Base-by-base conservation (phyloP, 2,329 filamentous ascomycete genomes). In the Cordyceps javanica region DNA sequence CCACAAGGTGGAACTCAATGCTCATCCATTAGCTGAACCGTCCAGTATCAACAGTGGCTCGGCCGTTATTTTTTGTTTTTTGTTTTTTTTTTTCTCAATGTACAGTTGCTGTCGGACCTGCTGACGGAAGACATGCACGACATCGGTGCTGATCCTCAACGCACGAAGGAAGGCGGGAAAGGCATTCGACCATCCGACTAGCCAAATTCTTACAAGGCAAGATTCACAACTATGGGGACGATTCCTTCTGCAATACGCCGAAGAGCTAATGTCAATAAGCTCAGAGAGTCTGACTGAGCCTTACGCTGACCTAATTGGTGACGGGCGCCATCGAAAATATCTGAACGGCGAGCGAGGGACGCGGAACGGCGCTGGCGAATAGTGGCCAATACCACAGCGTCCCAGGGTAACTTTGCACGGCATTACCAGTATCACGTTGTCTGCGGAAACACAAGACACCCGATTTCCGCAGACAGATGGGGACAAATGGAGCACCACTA, bases 51-150 rank as follows among this genome's bases (percentile, higher is more conserved):
- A 11, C 44, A 16, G n/a, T 39, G 21, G 42, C 21, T 39, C 9
- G 11, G 34, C 13, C 39, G 21, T 7, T 23, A 11, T n/a, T n/a
- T 32, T n/a, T n/a, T n/a, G n/a, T n/a, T n/a, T n/a, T n/a, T n/a
- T n/a, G n/a, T n/a, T n/a, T n/a, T n/a, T n/a, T n/a, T n/a, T n/a
- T n/a, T n/a, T n/a, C n/a, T 41, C 51, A 13, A 39, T 14, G 13
- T 23, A 19, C 10, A 36, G 34, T 23, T 56, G 34, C 21, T n/a
- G 53, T 49, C 53, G 49, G 53, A 55, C 44, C 16, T 55, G 54
- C 54, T 56, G 54, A 42, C 36, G 36, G 26, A 32, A 56, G 36
- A 41, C n/a, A 49, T 56, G 54, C 54, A 42, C 26, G 16, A 21
- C 45, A 49, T 34, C 54, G 34, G 34, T 16, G 13, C 10, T 4